Evolutionary conservation across 73 alveolate species (phyloP).

Genomic region (Paramecium bursaria): DNA sequence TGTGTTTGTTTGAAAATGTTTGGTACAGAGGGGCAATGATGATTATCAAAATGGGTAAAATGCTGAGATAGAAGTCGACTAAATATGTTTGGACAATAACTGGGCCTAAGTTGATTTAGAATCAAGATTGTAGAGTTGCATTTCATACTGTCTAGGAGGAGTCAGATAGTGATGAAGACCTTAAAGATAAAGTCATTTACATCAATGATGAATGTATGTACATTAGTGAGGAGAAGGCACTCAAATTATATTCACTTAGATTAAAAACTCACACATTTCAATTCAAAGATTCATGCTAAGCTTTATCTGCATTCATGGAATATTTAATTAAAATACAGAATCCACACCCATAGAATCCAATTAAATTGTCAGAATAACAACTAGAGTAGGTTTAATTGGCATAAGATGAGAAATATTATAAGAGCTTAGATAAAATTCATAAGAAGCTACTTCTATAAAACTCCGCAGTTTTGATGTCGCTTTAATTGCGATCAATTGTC

Average conservation of each 20-base stretch:
- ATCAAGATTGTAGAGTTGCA: background rate
- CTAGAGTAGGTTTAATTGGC: background rate
- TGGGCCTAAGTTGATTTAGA: constrained; percentile 26
- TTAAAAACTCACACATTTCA: background rate
- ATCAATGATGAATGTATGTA: constrained; percentile 8
- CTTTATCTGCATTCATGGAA: constrained; percentile 35
- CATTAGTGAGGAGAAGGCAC: background rate
- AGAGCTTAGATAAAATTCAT: constrained; percentile 71
- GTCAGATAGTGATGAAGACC: background rate
- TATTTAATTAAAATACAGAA: constrained; percentile 1
- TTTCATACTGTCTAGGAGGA: constrained; percentile 14
- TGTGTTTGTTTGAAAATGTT: constrained; percentile 82
- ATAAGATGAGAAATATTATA: constrained; percentile 6
- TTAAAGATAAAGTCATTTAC: constrained; percentile 61
- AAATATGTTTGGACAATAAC: constrained; percentile 39
- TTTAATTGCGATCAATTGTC: constrained; percentile 72
- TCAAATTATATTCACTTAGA: constrained; percentile 11
- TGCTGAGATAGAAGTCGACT: constrained; percentile 70
- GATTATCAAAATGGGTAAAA: constrained; percentile 88
- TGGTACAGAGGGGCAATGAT: constrained; percentile 96
- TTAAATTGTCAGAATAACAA: background rate
- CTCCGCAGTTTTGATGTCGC: constrained; percentile 77
- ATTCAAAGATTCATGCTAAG: constrained; percentile 42
- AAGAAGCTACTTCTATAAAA: constrained; percentile 74
- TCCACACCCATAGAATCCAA: constrained; percentile 23